Percentiles rank a stretch among this genome's conserved stretches.
These are phyloP conservation scores for Pseudocercospora musae DNA, from an alignment of 2,329 filamentous ascomycete species.

Conservation along the genomic window DNA sequence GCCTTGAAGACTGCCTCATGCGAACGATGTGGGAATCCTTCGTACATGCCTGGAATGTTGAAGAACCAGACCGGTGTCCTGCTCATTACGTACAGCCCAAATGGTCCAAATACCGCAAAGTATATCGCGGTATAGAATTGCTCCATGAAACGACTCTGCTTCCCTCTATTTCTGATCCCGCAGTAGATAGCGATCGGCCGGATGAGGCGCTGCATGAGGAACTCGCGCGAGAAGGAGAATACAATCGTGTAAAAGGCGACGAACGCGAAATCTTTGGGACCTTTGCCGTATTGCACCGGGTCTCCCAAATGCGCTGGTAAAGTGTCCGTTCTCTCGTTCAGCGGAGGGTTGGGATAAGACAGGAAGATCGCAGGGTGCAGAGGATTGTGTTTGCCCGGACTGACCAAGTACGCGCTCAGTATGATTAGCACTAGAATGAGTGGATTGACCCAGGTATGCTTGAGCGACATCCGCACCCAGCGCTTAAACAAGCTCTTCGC, in stretches of 20 bases:
- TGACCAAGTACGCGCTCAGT: slow-evolving; percentile 66
- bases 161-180: slow-evolving; percentile 68
- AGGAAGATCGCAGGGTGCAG: slow-evolving; percentile 82
- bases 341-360: slow-evolving; percentile 66
- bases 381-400: slow-evolving; percentile 75
- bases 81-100: slow-evolving; percentile 86
- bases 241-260: slow-evolving; percentile 86
- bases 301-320: slow-evolving; percentile 46
- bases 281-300: slow-evolving; percentile 75
- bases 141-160: slow-evolving; percentile 92
- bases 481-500: slow-evolving; percentile 44
- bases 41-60: slow-evolving; percentile 87
- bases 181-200: slow-evolving; percentile 68
- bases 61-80: slow-evolving; percentile 94
- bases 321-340: slow-evolving; percentile 33
- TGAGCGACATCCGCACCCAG: slow-evolving; percentile 45
- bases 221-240: slow-evolving; percentile 89
- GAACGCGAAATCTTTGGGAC: slow-evolving; percentile 80
- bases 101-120: slow-evolving; percentile 77
- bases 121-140: slow-evolving; percentile 93
- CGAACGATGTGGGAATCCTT: slow-evolving; percentile 76
- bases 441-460: slow-evolving; percentile 64
- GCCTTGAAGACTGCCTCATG: slow-evolving; percentile 84
- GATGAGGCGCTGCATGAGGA: slow-evolving; percentile 88
- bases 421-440: slow-evolving; percentile 64